Percentiles rank a stretch among this genome's conserved stretches.
Conservation (phyloP, 2,329 filamentous ascomycete genomes). For the Fulvia fulva region DNA sequence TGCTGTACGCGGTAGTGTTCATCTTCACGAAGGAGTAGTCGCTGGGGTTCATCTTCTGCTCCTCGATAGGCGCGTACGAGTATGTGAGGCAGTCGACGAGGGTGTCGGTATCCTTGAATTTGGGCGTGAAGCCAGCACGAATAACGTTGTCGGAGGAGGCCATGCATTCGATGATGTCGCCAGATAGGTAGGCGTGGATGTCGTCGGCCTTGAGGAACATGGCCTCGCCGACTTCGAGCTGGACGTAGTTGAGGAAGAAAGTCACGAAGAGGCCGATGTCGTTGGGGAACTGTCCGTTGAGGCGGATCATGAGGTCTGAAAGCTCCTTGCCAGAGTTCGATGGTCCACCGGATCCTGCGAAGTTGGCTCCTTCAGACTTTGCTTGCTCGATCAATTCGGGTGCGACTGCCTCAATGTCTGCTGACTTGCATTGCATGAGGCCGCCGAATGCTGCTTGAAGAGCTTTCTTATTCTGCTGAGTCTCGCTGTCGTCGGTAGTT, state of each 20-base stretch:
- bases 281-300: slow-evolving; percentile 78
- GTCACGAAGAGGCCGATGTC: slow-evolving; percentile 93
- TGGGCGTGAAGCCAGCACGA: slow-evolving; percentile 92
- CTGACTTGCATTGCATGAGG: slow-evolving; percentile 72
- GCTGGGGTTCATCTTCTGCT: slow-evolving; percentile 85
- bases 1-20: slow-evolving; percentile 77
- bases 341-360: slow-evolving; percentile 68
- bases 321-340: slow-evolving; percentile 67
- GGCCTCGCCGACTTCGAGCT: slow-evolving; percentile 80
- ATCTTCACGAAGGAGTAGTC: slow-evolving; percentile 84
- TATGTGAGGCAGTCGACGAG: slow-evolving; percentile 91
- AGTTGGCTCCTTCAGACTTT: slow-evolving; percentile 62
- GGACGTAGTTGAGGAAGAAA: slow-evolving; percentile 96
- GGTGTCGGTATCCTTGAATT: slow-evolving; percentile 93
- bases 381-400: slow-evolving; percentile 69
- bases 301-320: slow-evolving; percentile 69
- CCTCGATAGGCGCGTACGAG: slow-evolving; percentile 85
- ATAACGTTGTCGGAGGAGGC: slow-evolving; percentile 98
- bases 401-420: slow-evolving; percentile 61
- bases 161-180: slow-evolving; percentile 99
- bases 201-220: slow-evolving; percentile 96
- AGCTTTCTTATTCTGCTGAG: slow-evolving; percentile 66
- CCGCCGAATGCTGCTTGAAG: slow-evolving; percentile 71
- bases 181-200: slow-evolving; percentile 90
- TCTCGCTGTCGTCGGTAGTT: slow-evolving; percentile 43